These are phyloP conservation scores for Diaporthe nobilis DNA, from an alignment of 2,329 filamentous ascomycete genomes.

Conservation along the genomic window DNA sequence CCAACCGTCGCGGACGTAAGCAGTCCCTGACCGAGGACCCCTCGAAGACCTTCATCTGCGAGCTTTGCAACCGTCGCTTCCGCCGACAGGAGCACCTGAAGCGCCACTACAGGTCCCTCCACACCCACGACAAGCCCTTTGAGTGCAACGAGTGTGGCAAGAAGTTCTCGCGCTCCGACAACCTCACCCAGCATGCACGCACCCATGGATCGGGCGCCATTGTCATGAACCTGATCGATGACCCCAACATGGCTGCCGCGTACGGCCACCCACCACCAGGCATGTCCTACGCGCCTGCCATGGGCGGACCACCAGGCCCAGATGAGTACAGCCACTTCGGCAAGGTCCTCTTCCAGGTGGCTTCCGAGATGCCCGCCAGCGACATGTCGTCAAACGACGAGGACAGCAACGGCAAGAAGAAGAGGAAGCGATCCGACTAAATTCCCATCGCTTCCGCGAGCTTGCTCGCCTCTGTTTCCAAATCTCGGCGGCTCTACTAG, in stretches of 20 bases:
- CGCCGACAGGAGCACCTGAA: constrained; percentile 98
- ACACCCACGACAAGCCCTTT: constrained; percentile 99
- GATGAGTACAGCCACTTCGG: constrained; percentile 79
- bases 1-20: constrained; percentile 96
- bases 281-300: constrained; percentile 56
- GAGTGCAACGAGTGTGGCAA: constrained; percentile 98
- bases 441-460: constrained; percentile 35
- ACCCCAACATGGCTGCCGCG: constrained; percentile 66
- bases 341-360: constrained; percentile 85
- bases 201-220: constrained; percentile 93
- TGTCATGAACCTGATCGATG: constrained; percentile 89
- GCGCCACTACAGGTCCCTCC: constrained; percentile 97
- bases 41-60: constrained; percentile 98
- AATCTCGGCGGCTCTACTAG: constrained; percentile 33
- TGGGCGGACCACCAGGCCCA: constrained; percentile 60
- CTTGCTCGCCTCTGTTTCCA: constrained; percentile 29
- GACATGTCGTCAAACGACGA: constrained; percentile 70
- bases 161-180: constrained; percentile 98
- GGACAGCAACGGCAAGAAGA: constrained; percentile 74
- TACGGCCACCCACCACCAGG: constrained; percentile 52
- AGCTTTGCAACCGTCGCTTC: constrained; percentile 96
- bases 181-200: constrained; percentile 94
- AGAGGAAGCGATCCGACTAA: constrained; percentile 82
- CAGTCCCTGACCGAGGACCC: constrained; percentile 98
- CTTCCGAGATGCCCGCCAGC: constrained; percentile 79